A percentile compares a stretch with the other conserved stretches of the same genome.
phyloP scores from a whole-genome alignment of 2,329 filamentous ascomycete genomes.

The Phialophora macrospora region DNA sequence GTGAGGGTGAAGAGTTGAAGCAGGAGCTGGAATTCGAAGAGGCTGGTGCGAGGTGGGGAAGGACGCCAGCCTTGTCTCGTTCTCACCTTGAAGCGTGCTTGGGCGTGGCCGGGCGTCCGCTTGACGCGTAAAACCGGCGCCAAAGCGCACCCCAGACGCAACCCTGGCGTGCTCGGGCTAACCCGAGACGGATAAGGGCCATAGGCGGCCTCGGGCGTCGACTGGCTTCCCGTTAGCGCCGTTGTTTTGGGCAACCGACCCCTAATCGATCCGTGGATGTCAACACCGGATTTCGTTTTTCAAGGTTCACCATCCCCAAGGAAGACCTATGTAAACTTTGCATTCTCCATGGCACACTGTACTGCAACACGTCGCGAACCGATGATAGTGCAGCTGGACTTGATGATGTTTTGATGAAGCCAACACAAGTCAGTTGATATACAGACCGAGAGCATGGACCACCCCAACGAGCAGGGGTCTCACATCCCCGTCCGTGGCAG shows the following conservation, averaged over 20 bases:
- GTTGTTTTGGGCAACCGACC: slow-evolving; percentile 19
- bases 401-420: background rate
- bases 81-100: background rate
- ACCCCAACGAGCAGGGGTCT: slow-evolving; percentile 24
- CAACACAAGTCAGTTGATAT: background rate
- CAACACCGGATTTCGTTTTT: slow-evolving; percentile 16
- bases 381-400: slow-evolving; percentile 5
- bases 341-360: background rate
- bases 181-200: background rate
- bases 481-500: slow-evolving; percentile 27
- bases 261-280: slow-evolving; percentile 10
- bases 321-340: slow-evolving; percentile 1
- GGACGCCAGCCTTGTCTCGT: slow-evolving; percentile 1
- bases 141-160: slow-evolving; percentile 1
- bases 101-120: background rate
- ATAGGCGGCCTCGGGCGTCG: background rate
- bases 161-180: background rate
- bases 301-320: slow-evolving; percentile 8
- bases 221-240: slow-evolving; percentile 11
- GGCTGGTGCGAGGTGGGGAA: slow-evolving; percentile 6
- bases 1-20: slow-evolving; percentile 4
- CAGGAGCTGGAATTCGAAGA: slow-evolving; percentile 10
- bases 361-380: slow-evolving; percentile 5
- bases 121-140: slow-evolving; percentile 17
- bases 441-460: slow-evolving; percentile 33